Conservation (phyloP, 208 protist species). For the Novymonas esmeraldas region DNA sequence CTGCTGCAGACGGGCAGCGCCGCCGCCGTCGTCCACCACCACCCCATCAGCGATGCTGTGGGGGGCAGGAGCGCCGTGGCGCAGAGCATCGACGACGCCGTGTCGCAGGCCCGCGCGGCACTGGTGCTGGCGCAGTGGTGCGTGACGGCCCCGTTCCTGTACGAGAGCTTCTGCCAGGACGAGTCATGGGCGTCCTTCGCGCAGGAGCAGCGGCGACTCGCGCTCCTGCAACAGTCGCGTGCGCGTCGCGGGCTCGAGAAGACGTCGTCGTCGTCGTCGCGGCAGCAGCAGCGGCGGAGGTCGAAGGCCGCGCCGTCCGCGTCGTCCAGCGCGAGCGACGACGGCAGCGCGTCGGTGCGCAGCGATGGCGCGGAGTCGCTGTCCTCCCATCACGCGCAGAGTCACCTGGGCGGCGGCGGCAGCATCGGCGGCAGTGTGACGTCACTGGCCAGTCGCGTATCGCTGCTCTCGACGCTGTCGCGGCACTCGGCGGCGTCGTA, state of each 20-base stretch:
- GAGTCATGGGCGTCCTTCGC: slow-evolving; percentile 76
- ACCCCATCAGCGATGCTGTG: neutral
- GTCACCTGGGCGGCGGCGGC: slow-evolving; percentile 1
- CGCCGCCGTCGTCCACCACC: too few species aligned
- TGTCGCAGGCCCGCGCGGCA: slow-evolving; percentile 17
- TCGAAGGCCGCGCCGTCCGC: neutral
- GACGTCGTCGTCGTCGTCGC: slow-evolving; percentile 3
- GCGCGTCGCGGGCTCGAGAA: slow-evolving; percentile 35
- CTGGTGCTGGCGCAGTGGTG: slow-evolving; percentile 67
- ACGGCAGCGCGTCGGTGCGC: neutral
- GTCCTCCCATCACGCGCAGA: slow-evolving; percentile 17
- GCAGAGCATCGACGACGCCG: neutral
- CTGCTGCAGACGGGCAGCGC: slow-evolving; percentile 7
- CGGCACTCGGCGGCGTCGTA: slow-evolving; percentile 75
- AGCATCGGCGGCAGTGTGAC: slow-evolving; percentile 31
- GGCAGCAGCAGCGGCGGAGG: slow-evolving; percentile 11
- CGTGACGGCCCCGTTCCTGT: slow-evolving; percentile 67
- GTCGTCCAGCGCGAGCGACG: slow-evolving; percentile 11
- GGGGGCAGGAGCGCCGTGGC: neutral
- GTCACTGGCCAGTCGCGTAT: slow-evolving; percentile 70
- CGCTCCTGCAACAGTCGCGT: slow-evolving; percentile 55
- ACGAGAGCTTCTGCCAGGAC: slow-evolving; percentile 79
- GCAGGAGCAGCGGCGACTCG: slow-evolving; percentile 80
- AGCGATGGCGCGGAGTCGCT: slow-evolving; percentile 14
- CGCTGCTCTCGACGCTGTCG: slow-evolving; percentile 84